Percentiles rank a stretch among this genome's conserved stretches.
Evolutionary conservation across 2,329 filamentous ascomycete genomes (phyloP).

Genomic region (Diaporthe ampelina): DNA sequence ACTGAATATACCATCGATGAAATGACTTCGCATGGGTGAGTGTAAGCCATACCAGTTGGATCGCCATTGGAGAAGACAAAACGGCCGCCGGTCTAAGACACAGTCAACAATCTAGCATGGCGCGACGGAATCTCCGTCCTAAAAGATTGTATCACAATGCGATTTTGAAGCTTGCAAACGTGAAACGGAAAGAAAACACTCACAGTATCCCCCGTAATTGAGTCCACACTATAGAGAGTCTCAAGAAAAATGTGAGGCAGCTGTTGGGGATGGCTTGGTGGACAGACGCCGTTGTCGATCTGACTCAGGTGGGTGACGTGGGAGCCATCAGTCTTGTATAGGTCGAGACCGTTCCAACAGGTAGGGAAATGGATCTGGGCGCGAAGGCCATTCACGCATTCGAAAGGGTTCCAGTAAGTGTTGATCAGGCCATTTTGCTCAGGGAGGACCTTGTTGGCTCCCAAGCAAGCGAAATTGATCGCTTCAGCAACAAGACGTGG

Average conservation of each 20-base stretch:
- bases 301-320: conserved; percentile 56
- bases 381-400: conserved; percentile 71
- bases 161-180: neutral
- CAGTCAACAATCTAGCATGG: neutral
- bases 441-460: neutral
- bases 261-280: conserved; percentile 60
- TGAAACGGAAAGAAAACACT: neutral
- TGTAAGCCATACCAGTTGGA: neutral
- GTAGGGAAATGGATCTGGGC: conserved; percentile 73
- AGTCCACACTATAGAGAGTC: conserved; percentile 7
- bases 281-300: conserved; percentile 58
- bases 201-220: neutral
- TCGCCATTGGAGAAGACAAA: conserved; percentile 23
- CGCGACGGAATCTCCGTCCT: rapidly evolving
- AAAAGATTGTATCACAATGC: rapidly evolving
- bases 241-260: conserved; percentile 42
- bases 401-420: conserved; percentile 51
- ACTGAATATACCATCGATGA: neutral
- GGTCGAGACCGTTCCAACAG: conserved; percentile 72
- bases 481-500: conserved; percentile 19
- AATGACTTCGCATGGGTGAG: too few species aligned
- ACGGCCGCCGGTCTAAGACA: neutral
- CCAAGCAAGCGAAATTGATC: conserved; percentile 6
- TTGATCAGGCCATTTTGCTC: conserved; percentile 13
- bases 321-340: conserved; percentile 58